Evolutionary conservation across 768 basidiomycete species (phyloP).

Genomic region (Zangia roseola): DNA sequence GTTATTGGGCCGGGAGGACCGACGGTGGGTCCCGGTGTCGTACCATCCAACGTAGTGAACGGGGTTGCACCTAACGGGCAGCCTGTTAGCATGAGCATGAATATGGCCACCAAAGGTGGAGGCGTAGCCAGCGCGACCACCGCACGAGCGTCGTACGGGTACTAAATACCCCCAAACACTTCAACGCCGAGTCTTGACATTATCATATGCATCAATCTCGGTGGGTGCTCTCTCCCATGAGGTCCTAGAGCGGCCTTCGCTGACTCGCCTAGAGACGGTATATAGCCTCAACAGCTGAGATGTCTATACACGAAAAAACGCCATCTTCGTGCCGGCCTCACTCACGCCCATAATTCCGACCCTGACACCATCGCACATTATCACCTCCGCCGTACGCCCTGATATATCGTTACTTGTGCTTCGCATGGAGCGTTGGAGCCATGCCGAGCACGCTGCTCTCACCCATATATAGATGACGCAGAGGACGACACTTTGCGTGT

Average conservation of each 20-base stretch:
- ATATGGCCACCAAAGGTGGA: slow-evolving; percentile 37
- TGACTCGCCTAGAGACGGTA: slow-evolving; percentile 15
- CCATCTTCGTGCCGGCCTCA: slow-evolving; percentile 17
- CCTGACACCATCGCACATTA: slow-evolving; percentile 11
- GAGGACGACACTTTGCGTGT: slow-evolving; percentile 18
- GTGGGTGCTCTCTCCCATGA: slow-evolving; percentile 10
- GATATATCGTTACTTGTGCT: slow-evolving; percentile 11
- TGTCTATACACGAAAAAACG: slow-evolving; percentile 18
- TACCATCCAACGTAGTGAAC: slow-evolving; percentile 27
- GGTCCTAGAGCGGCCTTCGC: background rate
- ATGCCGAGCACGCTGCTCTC: slow-evolving; percentile 1
- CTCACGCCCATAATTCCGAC: slow-evolving; percentile 18
- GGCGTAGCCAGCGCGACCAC: slow-evolving; percentile 29
- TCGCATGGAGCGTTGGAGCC: slow-evolving; percentile 2
- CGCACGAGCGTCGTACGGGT: slow-evolving; percentile 41
- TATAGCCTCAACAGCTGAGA: slow-evolving; percentile 13
- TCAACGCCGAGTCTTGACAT: background rate
- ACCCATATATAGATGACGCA: slow-evolving; percentile 19
- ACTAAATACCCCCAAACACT: slow-evolving; percentile 23
- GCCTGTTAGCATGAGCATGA: slow-evolving; percentile 45
- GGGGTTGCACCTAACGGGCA: slow-evolving; percentile 31
- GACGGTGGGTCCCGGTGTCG: slow-evolving; percentile 29
- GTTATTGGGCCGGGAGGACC: slow-evolving; percentile 46
- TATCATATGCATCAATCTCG: slow-evolving; percentile 9
- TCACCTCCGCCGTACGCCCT: slow-evolving; percentile 7